phyloP scores from a whole-genome alignment of 192 early-diverging fungal genomes.

The Coemansia furcata region DNA sequence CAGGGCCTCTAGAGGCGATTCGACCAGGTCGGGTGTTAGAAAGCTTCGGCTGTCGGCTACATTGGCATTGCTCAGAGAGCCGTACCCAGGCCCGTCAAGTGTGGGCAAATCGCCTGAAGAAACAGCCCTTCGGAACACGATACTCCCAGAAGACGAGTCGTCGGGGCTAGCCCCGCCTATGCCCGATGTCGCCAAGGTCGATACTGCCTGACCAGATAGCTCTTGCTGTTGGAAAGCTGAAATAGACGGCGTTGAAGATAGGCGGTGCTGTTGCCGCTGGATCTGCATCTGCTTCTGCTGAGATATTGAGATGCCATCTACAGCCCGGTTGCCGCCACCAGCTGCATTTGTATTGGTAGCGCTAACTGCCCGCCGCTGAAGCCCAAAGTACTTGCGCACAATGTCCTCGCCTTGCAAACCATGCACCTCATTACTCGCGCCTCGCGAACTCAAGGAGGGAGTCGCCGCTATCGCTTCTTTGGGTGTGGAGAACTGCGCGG shows the following conservation, averaged over 20 bases:
- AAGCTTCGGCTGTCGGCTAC: constrained; percentile 21
- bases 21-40: constrained; percentile 48
- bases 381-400: constrained; percentile 51
- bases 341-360: neutral
- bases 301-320: neutral
- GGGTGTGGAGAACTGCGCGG: constrained; percentile 9
- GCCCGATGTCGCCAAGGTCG: neutral
- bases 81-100: constrained; percentile 22
- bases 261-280: constrained; percentile 8
- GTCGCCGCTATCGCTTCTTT: constrained; percentile 8
- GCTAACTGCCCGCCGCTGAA: constrained; percentile 22
- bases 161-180: neutral
- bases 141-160: constrained; percentile 14
- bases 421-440: constrained; percentile 2
- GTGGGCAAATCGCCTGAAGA: constrained; percentile 51
- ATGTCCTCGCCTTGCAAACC: constrained; percentile 41
- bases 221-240: neutral
- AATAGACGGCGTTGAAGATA: neutral
- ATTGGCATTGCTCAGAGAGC: neutral
- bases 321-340: neutral
- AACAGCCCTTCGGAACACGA: constrained; percentile 47
- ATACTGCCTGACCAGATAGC: neutral
- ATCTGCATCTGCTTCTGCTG: neutral
- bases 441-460: neutral
- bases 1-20: constrained; percentile 53